Evolutionary conservation across 1,284 basidiomycete species (phyloP), one percentile per base, ranked within the genome.

Genomic region (Athelia sp.): DNA sequence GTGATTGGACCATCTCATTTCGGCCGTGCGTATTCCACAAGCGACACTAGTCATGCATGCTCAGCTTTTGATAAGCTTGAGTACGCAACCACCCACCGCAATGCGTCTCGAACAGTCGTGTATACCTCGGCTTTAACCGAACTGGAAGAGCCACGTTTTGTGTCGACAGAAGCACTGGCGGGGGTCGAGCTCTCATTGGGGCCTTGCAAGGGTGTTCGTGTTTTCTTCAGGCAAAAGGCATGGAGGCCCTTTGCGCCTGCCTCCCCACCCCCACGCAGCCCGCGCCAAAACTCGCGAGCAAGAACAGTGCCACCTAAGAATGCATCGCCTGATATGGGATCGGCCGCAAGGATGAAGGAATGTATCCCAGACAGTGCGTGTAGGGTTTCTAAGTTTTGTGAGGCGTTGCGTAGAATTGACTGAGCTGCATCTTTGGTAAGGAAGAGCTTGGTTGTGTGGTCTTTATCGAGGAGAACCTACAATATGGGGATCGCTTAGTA

Each of bases 1-100:
- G 49, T 77, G 82, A 57, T 82, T 82, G 3, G 78, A 78, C 83
- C 83, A 86, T 62, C 80, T 84, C 83, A 86, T 86, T 56, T 86
- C 83, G 19, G 83, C 82, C 51, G 72, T 79, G 3, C 78, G 77
- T 14, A 78, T 62, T 10, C 82, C 81, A 52, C 79, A 81, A 10
- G 69, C 70, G 13, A 69, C 59, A 58, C 80, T 83, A 55, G 42
- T 34, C n/a, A n/a, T n/a, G n/a, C n/a, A n/a, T n/a, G n/a, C n/a
- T n/a, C n/a, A n/a, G n/a, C n/a, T n/a, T n/a, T n/a, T 22, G 23
- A 46, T 29, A 49, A 18, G 43, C n/a, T n/a, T n/a, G n/a, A n/a
- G n/a, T n/a, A n/a, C n/a, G n/a, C n/a, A n/a, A n/a, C n/a, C 23
- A 59, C 62, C 24, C 45, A 81, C 82, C 81, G 73, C 23, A 84